Evolutionary conservation across 352 stramenopile genomes (phyloP).

Genomic region (Phytopythium helicoides): DNA sequence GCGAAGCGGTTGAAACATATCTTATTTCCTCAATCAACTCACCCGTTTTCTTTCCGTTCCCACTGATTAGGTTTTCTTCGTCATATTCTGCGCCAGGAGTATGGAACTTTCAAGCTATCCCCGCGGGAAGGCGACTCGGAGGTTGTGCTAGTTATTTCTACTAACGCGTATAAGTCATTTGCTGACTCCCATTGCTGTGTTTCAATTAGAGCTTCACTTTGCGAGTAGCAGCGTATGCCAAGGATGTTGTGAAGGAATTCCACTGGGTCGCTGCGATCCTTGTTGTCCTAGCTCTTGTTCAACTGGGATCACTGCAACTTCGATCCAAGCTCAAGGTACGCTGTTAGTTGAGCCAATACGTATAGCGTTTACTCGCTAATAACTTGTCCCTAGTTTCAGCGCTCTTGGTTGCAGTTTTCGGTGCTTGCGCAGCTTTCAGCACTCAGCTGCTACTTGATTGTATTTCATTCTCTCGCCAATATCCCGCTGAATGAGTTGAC

Average conservation of each 20-base stretch:
- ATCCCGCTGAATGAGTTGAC: slow-evolving; percentile 73
- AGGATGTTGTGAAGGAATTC: slow-evolving; percentile 29
- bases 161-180: no score
- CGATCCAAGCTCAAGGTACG: no score
- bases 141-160: no score
- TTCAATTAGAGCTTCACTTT: background rate
- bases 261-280: slow-evolving; percentile 13
- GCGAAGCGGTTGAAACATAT: no score
- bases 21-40: no score
- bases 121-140: slow-evolving; percentile 42
- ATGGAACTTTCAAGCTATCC: slow-evolving; percentile 91
- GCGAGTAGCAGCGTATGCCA: slow-evolving; percentile 24
- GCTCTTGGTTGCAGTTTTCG: slow-evolving; percentile 4
- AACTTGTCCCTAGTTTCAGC: background rate
- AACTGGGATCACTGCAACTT: no score
- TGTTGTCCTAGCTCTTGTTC: background rate
- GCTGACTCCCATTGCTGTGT: no score
- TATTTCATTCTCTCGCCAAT: slow-evolving; percentile 93
- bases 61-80: slow-evolving; percentile 33
- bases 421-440: slow-evolving; percentile 38
- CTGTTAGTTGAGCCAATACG: no score
- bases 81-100: slow-evolving; percentile 88
- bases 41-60: no score
- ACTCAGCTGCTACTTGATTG: slow-evolving; percentile 76
- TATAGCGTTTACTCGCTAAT: no score